Evolutionary conservation across 345 rosid species (phyloP).

Genomic region (Lepidium didymum): DNA sequence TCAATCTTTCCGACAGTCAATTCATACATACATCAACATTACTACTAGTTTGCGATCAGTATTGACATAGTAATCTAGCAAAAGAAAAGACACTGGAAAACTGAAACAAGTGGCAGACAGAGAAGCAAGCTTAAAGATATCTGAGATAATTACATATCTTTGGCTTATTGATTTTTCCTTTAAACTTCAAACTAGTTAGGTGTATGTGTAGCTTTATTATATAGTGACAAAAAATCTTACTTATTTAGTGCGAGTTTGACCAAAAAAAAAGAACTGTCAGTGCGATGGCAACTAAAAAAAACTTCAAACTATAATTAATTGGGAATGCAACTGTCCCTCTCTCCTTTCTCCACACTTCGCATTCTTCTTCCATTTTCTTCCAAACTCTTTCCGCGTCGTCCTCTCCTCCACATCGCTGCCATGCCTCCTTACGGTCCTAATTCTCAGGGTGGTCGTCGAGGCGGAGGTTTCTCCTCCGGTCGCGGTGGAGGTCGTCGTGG

Average conservation of each 20-base stretch:
- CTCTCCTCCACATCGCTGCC: slow-evolving; percentile 12
- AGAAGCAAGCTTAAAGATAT: too few species aligned
- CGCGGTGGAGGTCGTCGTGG: slow-evolving; percentile 45
- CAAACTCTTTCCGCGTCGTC: slow-evolving; percentile 7
- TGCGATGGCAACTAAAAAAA: not conserved
- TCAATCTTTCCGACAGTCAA: too few species aligned
- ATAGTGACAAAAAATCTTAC: too few species aligned
- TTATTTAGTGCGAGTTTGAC: too few species aligned
- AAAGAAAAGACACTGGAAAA: not conserved
- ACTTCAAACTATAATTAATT: not conserved
- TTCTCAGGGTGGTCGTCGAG: slow-evolving; percentile 35
- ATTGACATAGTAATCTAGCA: not conserved
- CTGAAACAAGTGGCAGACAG: too few species aligned
- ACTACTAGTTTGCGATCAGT: too few species aligned
- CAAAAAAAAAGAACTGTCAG: not conserved
- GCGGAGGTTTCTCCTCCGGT: slow-evolving; percentile 21
- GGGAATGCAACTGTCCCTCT: slow-evolving; percentile 7
- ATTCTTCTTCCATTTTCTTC: slow-evolving; percentile 10
- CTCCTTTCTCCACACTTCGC: slow-evolving; percentile 10
- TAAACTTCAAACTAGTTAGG: too few species aligned
- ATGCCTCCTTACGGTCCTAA: slow-evolving; percentile 65
- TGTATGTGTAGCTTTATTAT: too few species aligned
- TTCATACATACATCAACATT: too few species aligned
- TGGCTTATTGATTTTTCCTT: too few species aligned
- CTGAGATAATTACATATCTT: too few species aligned